These are phyloP conservation scores for Linum lewisii DNA, from an alignment of 345 rosid species.

Conservation along the genomic window DNA sequence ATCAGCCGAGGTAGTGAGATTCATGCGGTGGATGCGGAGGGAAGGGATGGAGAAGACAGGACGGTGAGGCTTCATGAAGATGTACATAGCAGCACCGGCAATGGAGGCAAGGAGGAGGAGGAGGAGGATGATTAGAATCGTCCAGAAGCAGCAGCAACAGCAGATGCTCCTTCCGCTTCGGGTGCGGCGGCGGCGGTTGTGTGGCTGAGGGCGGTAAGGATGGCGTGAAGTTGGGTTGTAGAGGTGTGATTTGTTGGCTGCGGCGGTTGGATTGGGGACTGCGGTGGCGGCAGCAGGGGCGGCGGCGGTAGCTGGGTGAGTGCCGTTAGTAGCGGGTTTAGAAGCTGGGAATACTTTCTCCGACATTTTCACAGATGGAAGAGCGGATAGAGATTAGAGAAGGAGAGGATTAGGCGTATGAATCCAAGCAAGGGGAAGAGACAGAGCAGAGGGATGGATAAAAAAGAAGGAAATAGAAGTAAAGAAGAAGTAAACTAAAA, in stretches of 20 bases:
- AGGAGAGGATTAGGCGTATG: background rate
- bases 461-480: background rate
- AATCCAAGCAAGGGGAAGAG: no score
- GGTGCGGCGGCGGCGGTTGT: conserved; percentile 37
- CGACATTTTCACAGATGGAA: conserved; percentile 23
- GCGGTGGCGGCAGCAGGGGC: conserved; percentile 16
- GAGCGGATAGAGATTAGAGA: background rate
- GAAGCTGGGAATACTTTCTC: conserved; percentile 75
- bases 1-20: conserved; percentile 59
- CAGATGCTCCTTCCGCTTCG: conserved; percentile 53
- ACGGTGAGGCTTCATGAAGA: conserved; percentile 27
- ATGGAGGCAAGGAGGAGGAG: conserved; percentile 53
- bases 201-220: conserved; percentile 51
- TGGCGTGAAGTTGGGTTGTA: conserved; percentile 53
- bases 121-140: conserved; percentile 45
- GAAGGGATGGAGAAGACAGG: background rate
- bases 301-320: conserved; percentile 14
- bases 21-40: conserved; percentile 59
- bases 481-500: no score
- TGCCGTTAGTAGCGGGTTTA: conserved; percentile 25
- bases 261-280: conserved; percentile 12
- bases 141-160: conserved; percentile 92
- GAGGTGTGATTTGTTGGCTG: conserved; percentile 36
- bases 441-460: background rate
- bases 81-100: conserved; percentile 27